Conservation (phyloP, 805 yeast genomes). For the Starmerella riodocensis region DNA sequence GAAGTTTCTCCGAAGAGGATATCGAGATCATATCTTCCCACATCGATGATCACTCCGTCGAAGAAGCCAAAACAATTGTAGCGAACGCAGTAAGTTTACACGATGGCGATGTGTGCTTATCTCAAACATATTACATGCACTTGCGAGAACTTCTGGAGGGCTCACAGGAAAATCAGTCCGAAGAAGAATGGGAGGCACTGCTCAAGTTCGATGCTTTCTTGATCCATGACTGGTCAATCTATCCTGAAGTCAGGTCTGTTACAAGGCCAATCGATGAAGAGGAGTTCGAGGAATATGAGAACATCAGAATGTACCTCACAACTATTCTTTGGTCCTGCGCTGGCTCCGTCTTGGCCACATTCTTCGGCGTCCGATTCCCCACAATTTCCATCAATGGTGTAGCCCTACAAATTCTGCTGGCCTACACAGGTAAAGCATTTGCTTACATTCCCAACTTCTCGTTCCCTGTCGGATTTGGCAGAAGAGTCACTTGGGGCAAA, state of each 20-base stretch:
- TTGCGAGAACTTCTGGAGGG: conserved; percentile 25
- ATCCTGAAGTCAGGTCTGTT: conserved; percentile 48
- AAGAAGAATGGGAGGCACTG: conserved; percentile 21
- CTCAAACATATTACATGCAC: conserved; percentile 29
- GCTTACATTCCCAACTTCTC: conserved; percentile 20
- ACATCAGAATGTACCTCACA: conserved; percentile 40
- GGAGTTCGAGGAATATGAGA: conserved; percentile 34
- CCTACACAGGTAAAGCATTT: conserved; percentile 42
- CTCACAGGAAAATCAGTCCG: conserved; percentile 6
- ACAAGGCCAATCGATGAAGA: conserved; percentile 40
- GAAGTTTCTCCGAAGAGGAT: conserved; percentile 23
- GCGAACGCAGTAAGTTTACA: conserved; percentile 32
- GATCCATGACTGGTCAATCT: conserved; percentile 36
- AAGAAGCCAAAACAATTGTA: conserved; percentile 33
- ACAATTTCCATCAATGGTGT: conserved; percentile 36
- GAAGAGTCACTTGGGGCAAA: conserved; percentile 34
- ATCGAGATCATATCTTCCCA: conserved; percentile 13
- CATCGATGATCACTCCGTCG: conserved; percentile 23
- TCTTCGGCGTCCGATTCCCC: conserved; percentile 47
- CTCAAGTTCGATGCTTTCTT: conserved; percentile 34
- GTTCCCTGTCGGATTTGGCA: conserved; percentile 12
- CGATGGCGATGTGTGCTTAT: conserved; percentile 37
- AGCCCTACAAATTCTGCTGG: conserved; percentile 47
- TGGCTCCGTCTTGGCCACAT: conserved; percentile 45
- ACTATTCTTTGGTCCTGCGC: conserved; percentile 40